These are phyloP conservation scores for Penicillium salamii DNA, from an alignment of 495 filamentous ascomycete species.

Conservation along the genomic window DNA sequence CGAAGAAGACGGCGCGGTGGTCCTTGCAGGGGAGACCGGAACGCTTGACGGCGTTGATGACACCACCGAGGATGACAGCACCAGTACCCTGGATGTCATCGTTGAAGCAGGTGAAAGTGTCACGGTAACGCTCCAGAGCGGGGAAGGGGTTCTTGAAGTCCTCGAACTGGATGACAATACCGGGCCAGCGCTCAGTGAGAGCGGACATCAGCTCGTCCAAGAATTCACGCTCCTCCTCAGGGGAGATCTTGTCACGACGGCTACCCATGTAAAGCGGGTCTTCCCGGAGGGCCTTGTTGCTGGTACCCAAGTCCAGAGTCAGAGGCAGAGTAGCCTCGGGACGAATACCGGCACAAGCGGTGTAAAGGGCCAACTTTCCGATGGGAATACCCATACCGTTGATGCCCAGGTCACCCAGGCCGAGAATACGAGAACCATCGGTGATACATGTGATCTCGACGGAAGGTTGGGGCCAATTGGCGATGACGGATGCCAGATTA, in stretches of 20 bases:
- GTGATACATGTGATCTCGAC: constrained; percentile 97
- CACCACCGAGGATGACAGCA: constrained; percentile 89
- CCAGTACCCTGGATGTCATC: constrained; percentile 99
- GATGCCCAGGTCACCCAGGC: constrained; percentile 91
- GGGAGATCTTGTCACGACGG: constrained; percentile 72
- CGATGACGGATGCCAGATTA: constrained; percentile 75
- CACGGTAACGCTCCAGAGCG: constrained; percentile 82
- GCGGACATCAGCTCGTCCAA: constrained; percentile 97
- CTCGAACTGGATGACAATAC: constrained; percentile 96
- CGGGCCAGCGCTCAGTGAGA: constrained; percentile 79
- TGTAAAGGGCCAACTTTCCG: constrained; percentile 91
- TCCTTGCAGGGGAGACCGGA: constrained; percentile 82
- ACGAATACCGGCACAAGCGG: constrained; percentile 93
- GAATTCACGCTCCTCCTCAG: constrained; percentile 85
- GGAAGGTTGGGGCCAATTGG: constrained; percentile 83
- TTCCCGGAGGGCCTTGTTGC: constrained; percentile 80
- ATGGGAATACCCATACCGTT: constrained; percentile 99
- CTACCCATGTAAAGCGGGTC: constrained; percentile 95
- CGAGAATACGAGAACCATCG: constrained; percentile 94
- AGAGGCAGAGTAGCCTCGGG: constrained; percentile 89
- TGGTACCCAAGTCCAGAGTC: constrained; percentile 86
- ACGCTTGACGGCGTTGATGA: constrained; percentile 92
- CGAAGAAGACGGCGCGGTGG: constrained; percentile 93
- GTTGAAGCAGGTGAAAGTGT: constrained; percentile 92
- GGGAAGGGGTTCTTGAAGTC: constrained; percentile 99